Conservation (phyloP, 2,329 filamentous ascomycete genomes). For the Lachnellula hyalina region DNA sequence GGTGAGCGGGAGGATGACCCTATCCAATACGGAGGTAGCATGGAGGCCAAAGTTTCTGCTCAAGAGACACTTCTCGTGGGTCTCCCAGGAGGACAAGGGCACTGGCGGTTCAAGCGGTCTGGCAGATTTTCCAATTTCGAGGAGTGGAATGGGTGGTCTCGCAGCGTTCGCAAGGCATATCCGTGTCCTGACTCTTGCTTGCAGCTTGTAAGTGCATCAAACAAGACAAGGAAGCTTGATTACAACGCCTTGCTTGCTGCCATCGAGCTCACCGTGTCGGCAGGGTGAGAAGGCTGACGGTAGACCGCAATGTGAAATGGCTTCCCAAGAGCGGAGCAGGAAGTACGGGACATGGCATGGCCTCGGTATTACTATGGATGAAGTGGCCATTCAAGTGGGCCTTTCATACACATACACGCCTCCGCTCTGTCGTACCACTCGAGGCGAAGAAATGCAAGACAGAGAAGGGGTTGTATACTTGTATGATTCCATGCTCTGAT, state of each 20-base stretch:
- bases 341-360: neutral
- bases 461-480: too few relatives aligned
- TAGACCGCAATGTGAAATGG: neutral
- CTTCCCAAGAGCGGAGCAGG: neutral
- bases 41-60: constrained; percentile 1
- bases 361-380: neutral
- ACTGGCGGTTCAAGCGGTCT: constrained; percentile 5
- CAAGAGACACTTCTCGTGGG: neutral
- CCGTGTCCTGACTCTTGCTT: neutral
- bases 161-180: neutral
- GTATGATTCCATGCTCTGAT: too few relatives aligned
- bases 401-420: too few relatives aligned
- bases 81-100: neutral
- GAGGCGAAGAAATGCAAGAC: too few relatives aligned
- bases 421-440: too few relatives aligned
- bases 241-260: constrained; percentile 3
- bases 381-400: neutral
- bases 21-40: constrained; percentile 11
- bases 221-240: constrained; percentile 2
- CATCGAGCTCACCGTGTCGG: constrained; percentile 3
- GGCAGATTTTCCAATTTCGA: neutral
- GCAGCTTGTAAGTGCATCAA: constrained; percentile 3
- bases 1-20: constrained; percentile 10
- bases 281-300: neutral
- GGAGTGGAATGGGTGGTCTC: neutral